Evolutionary conservation across 306 rosid species (phyloP).

Genomic region (Sindora glabra): DNA sequence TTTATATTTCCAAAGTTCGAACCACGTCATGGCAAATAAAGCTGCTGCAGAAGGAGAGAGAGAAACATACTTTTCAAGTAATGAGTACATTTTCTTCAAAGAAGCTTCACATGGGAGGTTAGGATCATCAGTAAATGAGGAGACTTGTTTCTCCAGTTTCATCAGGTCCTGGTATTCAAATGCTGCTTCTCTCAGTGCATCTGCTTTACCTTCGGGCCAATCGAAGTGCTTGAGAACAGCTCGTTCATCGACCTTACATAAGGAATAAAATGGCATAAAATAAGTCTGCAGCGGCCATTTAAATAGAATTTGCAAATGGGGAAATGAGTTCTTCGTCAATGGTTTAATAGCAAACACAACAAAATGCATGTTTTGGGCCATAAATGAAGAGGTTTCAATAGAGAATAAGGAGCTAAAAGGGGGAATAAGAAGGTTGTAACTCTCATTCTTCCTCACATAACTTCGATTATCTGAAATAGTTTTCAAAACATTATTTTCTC

Average conservation of each 20-base stretch:
- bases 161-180: constrained; percentile 90
- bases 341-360: neutral
- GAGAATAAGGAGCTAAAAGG: neutral
- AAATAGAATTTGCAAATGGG: neutral
- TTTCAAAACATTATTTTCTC: constrained; percentile 1
- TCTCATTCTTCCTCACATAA: neutral
- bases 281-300: neutral
- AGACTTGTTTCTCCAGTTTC: constrained; percentile 76
- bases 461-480: neutral
- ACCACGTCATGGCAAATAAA: neutral
- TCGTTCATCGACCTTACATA: constrained; percentile 81
- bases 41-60: constrained; percentile 15
- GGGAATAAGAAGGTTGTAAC: neutral
- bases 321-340: neutral
- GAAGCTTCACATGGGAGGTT: constrained; percentile 75
- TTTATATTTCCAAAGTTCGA: constrained; percentile 5
- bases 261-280: constrained; percentile 11
- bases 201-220: constrained; percentile 99
- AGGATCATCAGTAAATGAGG: constrained; percentile 84
- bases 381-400: neutral
- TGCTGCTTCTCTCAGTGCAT: constrained; percentile 96
- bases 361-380: neutral
- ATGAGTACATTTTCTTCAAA: constrained; percentile 90
- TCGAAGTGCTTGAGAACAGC: constrained; percentile 99
- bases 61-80: constrained; percentile 84